Percentiles rank a stretch among this genome's conserved stretches.
Evolutionary conservation across 345 rosid genomes (phyloP).

Genomic region (Toxicodendron radicans): DNA sequence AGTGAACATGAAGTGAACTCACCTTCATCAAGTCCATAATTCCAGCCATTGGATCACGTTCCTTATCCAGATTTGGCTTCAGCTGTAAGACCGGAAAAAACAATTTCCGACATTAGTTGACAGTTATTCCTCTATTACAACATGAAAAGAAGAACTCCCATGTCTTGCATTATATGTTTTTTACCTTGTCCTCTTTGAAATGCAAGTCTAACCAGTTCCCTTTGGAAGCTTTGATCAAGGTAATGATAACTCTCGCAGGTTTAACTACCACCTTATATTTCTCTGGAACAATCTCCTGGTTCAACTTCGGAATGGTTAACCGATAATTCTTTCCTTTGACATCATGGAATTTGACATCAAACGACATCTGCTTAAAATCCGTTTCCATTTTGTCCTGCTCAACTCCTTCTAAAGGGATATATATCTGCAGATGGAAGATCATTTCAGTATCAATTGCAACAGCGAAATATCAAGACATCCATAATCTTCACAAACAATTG

Average conservation of each 20-base stretch:
- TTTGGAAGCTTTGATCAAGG: constrained; percentile 69
- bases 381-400: constrained; percentile 65
- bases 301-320: constrained; percentile 64
- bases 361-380: constrained; percentile 63
- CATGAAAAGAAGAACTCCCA: neutral
- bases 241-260: constrained; percentile 66
- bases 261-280: constrained; percentile 74
- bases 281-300: constrained; percentile 78
- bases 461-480: neutral
- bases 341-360: constrained; percentile 75
- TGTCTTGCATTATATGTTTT: neutral
- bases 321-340: constrained; percentile 83
- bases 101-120: neutral
- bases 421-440: constrained; percentile 43
- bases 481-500: neutral
- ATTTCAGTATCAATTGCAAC: too few species aligned
- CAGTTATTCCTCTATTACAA: neutral
- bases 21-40: constrained; percentile 98
- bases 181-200: constrained; percentile 90
- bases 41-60: constrained; percentile 95
- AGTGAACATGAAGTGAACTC: neutral
- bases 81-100: constrained; percentile 39
- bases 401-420: constrained; percentile 78
- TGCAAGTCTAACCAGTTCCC: constrained; percentile 91
- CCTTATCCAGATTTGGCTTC: constrained; percentile 76